Conservation (phyloP, 1,284 basidiomycete species). For the Sporisorium graminicola region DNA sequence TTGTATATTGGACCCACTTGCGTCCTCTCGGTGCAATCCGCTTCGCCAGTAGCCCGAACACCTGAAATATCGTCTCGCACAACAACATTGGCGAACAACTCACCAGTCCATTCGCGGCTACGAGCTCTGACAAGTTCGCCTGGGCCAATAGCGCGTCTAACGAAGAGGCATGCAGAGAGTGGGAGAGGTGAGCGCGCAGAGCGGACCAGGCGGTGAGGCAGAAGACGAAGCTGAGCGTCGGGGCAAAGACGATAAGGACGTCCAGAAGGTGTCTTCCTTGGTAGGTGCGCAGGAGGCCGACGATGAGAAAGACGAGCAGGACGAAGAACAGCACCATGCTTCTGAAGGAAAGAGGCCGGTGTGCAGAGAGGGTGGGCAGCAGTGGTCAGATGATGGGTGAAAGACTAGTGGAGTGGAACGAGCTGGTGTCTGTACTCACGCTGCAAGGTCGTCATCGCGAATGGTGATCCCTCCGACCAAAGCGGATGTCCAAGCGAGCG, state of each 20-base stretch:
- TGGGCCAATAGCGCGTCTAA: constrained; percentile 2
- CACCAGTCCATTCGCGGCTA: constrained; percentile 25
- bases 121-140: constrained; percentile 15
- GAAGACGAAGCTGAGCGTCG: constrained; percentile 25
- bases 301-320: constrained; percentile 23
- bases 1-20: constrained; percentile 22
- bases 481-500: constrained; percentile 34
- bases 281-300: constrained; percentile 22
- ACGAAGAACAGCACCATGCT: constrained; percentile 43
- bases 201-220: constrained; percentile 23
- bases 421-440: constrained; percentile 20
- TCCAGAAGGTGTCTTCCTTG: constrained; percentile 7
- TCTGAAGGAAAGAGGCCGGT: no score
- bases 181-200: constrained; percentile 22
- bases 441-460: constrained; percentile 30
- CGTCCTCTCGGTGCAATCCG: constrained; percentile 11
- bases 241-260: constrained; percentile 29
- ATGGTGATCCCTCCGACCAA: constrained; percentile 39
- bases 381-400: not conserved
- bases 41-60: constrained; percentile 37
- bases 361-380: not conserved
- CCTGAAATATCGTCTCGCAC: constrained; percentile 32
- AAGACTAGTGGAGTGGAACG: no score
- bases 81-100: constrained; percentile 34
- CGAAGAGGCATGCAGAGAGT: constrained; percentile 4